Percentiles rank a stretch among this genome's conserved stretches.
These are phyloP conservation scores for Aspergillus clavatus DNA, from an alignment of 2,329 filamentous ascomycete species.

Conservation along the genomic window DNA sequence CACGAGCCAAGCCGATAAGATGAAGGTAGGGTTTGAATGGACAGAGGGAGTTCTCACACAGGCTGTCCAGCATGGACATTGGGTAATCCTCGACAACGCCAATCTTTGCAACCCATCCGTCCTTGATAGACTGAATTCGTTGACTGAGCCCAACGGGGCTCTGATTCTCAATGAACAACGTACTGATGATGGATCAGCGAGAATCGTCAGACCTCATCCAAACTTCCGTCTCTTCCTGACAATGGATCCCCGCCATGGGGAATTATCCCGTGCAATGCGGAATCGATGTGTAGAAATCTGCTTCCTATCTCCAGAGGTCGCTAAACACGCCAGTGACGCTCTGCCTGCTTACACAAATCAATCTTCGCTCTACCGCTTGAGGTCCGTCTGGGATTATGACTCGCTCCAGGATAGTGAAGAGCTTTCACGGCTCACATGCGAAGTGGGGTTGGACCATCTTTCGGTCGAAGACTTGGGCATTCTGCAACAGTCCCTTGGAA, in stretches of 20 bases:
- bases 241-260: slow-evolving; percentile 85
- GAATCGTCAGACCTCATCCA: slow-evolving; percentile 73
- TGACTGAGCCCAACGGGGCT: slow-evolving; percentile 84
- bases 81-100: slow-evolving; percentile 94
- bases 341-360: slow-evolving; percentile 36
- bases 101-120: slow-evolving; percentile 96
- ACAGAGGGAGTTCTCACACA: slow-evolving; percentile 87
- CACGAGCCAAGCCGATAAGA: slow-evolving; percentile 57
- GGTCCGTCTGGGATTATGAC: slow-evolving; percentile 29
- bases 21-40: slow-evolving; percentile 81
- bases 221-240: slow-evolving; percentile 92
- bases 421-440: slow-evolving; percentile 17
- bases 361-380: slow-evolving; percentile 38
- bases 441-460: slow-evolving; percentile 36
- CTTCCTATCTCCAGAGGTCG: slow-evolving; percentile 49
- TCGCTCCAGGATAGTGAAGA: slow-evolving; percentile 8
- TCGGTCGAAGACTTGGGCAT: slow-evolving; percentile 30
- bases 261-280: slow-evolving; percentile 92
- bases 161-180: slow-evolving; percentile 93
- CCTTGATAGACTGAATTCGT: slow-evolving; percentile 85
- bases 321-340: slow-evolving; percentile 10
- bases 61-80: slow-evolving; percentile 78
- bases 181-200: slow-evolving; percentile 71
- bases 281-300: slow-evolving; percentile 91
- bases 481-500: slow-evolving; percentile 27